phyloP scores from a whole-genome alignment of 208 protist genomes.

The Acanthamoeba culbertsoni region DNA sequence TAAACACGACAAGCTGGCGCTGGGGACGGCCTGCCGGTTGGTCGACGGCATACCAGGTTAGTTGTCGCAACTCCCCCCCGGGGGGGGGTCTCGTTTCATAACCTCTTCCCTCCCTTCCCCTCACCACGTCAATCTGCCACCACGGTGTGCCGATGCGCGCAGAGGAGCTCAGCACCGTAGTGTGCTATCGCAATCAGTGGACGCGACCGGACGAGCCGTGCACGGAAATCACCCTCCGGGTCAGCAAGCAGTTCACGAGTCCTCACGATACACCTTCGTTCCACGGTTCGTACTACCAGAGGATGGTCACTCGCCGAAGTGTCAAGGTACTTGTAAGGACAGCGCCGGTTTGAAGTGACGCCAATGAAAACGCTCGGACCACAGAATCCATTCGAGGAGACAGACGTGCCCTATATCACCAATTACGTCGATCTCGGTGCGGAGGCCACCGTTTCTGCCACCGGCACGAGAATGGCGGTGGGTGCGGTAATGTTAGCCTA shows the following conservation, averaged over 20 bases:
- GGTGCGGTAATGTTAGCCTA: background rate
- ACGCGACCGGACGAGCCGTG: background rate
- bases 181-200: background rate
- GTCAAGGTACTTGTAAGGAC: background rate
- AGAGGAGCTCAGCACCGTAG: background rate
- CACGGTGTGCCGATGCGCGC: background rate
- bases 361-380: background rate
- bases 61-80: background rate
- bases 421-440: background rate
- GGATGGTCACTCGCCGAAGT: background rate
- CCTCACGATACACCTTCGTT: background rate
- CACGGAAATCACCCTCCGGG: background rate
- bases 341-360: background rate
- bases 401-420: background rate
- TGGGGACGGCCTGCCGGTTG: background rate
- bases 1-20: background rate
- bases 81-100: too few species aligned
- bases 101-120: too few species aligned
- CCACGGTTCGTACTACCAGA: slow-evolving; percentile 3
- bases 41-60: background rate
- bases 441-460: background rate
- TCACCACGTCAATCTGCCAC: too few species aligned
- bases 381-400: background rate
- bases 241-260: background rate
- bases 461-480: background rate